These are phyloP conservation scores for Anaeromyces robustus DNA, from an alignment of 192 early-diverging fungal species.

Conservation along the genomic window DNA sequence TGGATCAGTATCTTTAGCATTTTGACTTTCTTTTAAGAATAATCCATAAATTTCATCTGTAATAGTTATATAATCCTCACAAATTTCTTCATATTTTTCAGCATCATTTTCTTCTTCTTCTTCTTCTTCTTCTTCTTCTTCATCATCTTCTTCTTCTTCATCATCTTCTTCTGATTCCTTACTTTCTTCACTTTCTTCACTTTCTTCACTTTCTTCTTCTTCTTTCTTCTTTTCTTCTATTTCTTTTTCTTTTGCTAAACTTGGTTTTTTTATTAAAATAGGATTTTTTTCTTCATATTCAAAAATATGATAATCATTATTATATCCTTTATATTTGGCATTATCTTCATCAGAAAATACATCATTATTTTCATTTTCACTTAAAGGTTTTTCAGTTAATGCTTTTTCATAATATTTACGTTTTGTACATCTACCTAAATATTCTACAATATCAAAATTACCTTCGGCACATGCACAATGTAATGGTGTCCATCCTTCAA, in stretches of 20 bases:
- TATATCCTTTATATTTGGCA: neutral
- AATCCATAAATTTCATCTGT: neutral
- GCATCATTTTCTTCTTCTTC: neutral
- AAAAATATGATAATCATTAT: neutral
- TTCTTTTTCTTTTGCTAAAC: no score
- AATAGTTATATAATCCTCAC: neutral
- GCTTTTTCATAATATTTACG: neutral
- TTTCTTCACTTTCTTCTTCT: no score
- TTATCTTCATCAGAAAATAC: neutral
- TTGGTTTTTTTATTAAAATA: neutral
- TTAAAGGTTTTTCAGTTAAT: neutral
- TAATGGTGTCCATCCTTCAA: conserved; percentile 49
- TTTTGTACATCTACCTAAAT: neutral
- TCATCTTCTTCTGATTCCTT: neutral
- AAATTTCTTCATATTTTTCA: neutral
- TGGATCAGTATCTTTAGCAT: neutral
- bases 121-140: neutral
- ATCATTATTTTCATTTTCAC: neutral
- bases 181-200: neutral
- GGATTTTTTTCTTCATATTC: neutral
- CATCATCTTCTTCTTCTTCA: neutral
- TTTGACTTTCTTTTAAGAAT: neutral
- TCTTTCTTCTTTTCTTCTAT: neutral
- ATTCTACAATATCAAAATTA: conserved; percentile 26
- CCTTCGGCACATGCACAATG: conserved; percentile 54